Evolutionary conservation across 2,329 filamentous ascomycete species (phyloP), one percentile per base, ranked within the genome.

Genomic region (Claviceps arundinis): DNA sequence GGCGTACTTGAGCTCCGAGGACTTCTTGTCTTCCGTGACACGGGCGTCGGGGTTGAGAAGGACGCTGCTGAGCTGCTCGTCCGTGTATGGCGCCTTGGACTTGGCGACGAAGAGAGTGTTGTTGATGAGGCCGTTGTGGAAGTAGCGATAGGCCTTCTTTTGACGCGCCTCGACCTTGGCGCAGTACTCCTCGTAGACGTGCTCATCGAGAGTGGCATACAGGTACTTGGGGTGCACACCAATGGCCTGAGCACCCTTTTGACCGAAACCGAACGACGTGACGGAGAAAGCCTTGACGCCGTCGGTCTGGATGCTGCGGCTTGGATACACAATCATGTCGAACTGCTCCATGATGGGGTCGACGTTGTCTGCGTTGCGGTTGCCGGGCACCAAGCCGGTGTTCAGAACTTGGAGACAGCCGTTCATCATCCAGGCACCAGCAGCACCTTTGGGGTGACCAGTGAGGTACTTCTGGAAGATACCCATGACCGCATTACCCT

Each of bases 381-480:
- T 98, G 55, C 93, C 93, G 14, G 93, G 93, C 24, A 98, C 91
- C 48, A 98, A 76, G 64, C 93, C 93, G 50, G 80, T 85, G 76
- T 97, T 95, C 62, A 98, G 81, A 46, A 96, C 89, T 70, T 98
- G 93, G 67, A 98, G 75, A 68, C 88, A 93, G 59, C 93, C 93
- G 76, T 98, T 98, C 80, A 98, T 84, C 93, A 98, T 98, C 90
- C 93, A 98, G 48, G 91, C 93, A 76, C 93, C 93, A 55, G 93
- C 93, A 63, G 93, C 91, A 84, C 93, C 93, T 82, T 98, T 98
- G 64, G 93, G 93, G 68, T 98, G 93, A 70, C 93, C 93, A 51
- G 94, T 98, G 56, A 98, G 83, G 70, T 94, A 97, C 73, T 98
- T 98, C 73, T 98, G 93, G 86, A 97, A 98, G 68, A 98, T 90